Base-by-base conservation (phyloP, 2,329 filamentous ascomycete species). In the Aspergillus sp. region DNA sequence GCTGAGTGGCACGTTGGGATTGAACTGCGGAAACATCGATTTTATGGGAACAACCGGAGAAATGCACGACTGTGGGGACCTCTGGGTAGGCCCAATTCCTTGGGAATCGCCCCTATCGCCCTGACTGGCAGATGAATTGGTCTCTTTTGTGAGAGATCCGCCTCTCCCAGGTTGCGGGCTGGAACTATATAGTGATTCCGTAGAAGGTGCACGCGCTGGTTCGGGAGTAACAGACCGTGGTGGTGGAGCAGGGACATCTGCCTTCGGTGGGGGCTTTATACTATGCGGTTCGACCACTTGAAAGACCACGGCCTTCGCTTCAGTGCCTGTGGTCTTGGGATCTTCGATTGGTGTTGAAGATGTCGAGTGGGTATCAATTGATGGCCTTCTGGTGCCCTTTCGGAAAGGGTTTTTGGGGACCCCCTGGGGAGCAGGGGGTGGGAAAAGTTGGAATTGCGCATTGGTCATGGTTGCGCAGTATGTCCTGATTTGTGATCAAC, bases 11-110 rank as follows among this genome's bases (percentile, higher is more conserved):
- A 75, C 22, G 13, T 72, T 68, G 1, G 74, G 73, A 58, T 80
- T 69, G 58, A 78, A 78, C 9, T 66, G 73, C 7, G 78, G 78
- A 58, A 80, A 79, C 61, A 79, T 79, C 4, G 78, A 79, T 56
- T 65, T 73, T 61, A 80, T 78, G 11, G 75, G 74, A 20, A 72
- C 57, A 3, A 70, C 63, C 0, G 75, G 73, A 3, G 75, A 71
- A 9, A 54, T 58, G 9, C 66, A 65, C 2, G 20, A 46, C 17
- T 30, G 51, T 3, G 51, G 40, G 46, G 46, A 47, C 19, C 20
- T 46, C 7, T 44, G 50, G 15, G 42, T 20, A 48, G 27, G 45
- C 12, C 37, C 45, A n/a, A 54, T 42, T 4, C 13, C 5, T 8
- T 8, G 15, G 19, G 3, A 51, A 17, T 66, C 30, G 33, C 39